Base-by-base conservation (phyloP, 495 filamentous ascomycete species). In the Ramalina intermedia region DNA sequence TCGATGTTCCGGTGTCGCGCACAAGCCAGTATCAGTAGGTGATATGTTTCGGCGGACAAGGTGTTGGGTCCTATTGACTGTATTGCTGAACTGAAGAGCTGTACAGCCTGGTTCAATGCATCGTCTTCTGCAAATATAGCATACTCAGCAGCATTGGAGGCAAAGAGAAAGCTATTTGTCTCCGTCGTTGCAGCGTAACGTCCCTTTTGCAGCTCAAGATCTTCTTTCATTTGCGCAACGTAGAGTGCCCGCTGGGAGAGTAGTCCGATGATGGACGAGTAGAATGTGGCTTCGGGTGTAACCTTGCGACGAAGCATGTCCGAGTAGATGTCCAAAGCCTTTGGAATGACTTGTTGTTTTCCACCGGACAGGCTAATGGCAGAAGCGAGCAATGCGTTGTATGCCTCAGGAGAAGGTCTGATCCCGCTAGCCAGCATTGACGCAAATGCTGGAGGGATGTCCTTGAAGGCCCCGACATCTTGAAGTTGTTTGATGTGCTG, bases 271-370 rank as follows among this genome's bases (percentile, higher is more conserved):
- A 98, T 66, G 3, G 82, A 86, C 58, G 85, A 77, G 65, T 93
- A 96, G 6, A 88, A 96, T 46, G 80, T 74, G 50, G 81, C 79
- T 58, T 93, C 81, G 14, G 90, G 90, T 23, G 72, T 64, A 38
- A 96, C 80, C 57, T 81, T 82, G 42, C 88, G 83, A 51, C 83
- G 76, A 55, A 94, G 81, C 90, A 98, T 94, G 62, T 96, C 87
- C 38, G 87, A 82, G 68, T 96, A 96, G 49, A 96, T 82, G 71
- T 89, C 87, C 43, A 96, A 75, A 6, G 85, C 88, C 66, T 94
- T 94, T 41, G 85, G 78, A 21, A 94, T 81, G 9, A 87, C 74
- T 65, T 87, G 84, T 43, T 81, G 78, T 59, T 79, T 80, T 57
- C 85, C 69, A 43, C 71, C 66, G 1, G 82, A 75, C 18, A 94